Base-by-base conservation (phyloP, 495 filamentous ascomycete genomes). In the Lophiotrema nucula region DNA sequence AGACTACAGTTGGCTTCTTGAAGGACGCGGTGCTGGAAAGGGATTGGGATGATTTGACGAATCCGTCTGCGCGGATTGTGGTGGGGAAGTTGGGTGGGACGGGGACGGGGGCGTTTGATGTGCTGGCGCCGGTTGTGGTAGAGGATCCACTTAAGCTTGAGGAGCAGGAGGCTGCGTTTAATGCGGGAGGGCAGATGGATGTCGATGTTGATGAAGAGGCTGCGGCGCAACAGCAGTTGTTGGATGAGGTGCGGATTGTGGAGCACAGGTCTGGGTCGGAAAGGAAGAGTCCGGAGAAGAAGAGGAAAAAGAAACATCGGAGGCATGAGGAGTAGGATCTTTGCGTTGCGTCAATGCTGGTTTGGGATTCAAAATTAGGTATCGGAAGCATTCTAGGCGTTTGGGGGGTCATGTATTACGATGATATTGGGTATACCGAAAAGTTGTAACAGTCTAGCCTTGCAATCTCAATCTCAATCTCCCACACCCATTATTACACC, bases 1-100 rank as follows among this genome's bases (percentile, higher is more conserved):
- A 99, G 79, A 97, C 93, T 4, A 97, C 93, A 19, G 81, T 96
- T 28, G 87, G 87, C 1, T 97, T 95, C 76, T 78, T 97, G 70
- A 88, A 86, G 70, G 92, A 96, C 62, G 91, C 92, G 23, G 89
- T 95, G 16, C 71, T 92, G 38, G 90, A 96, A 65, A 82, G 87
- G 47, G 93, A 96, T 70, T 87, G 83, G 78, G 93, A 99, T 73
- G 86, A 88, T 67, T 79, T 99, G 49, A 85, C 79, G 55, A 89
- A 84, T 62, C 95, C 93, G 3, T 92, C 87, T 71, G 85, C 86
- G 58, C 82, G 92, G 56, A 90, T 99, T 72, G 89, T 97, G 53
- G 80, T 92, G 53, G 93, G 93, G 13, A 86, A 85, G 69, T 72
- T 89, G 53, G 85, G 89, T 21, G 85, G 79, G 57, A 83, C 92